Base-by-base conservation (phyloP, 768 basidiomycete genomes). In the Leccinum olivaceopallidum region DNA sequence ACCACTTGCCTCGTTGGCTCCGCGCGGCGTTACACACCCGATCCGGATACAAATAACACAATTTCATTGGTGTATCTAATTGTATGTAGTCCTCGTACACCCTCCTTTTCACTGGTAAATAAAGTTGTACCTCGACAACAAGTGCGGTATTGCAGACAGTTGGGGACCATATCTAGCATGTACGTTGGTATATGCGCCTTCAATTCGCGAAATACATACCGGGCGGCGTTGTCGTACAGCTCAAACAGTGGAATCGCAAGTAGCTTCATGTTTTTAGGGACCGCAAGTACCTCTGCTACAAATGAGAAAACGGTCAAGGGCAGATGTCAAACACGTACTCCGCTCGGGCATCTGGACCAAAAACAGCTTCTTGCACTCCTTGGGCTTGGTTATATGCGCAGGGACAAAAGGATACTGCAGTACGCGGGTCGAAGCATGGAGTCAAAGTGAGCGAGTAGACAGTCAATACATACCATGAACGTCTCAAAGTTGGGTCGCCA, bases 401-500 rank as follows among this genome's bases (percentile, higher is more conserved):
- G 94, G 95, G 57, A 94, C 83, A 72, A 94, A 95, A 0, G 95
- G 94, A 68, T 96, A 97, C 95, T 95, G 69, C 32, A 44, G 24
- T 2, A 34, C 44, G 39, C 57, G 51, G 0, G 55, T 65, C 50
- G 51, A 48, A 48, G 4, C 47, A 51, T 37, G 16, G 58, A 12
- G 20, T 20, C 20, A 16, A 24, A 13, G n/a, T 20, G n/a, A n/a
- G 26, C 20, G 51, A 52, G 37, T 32, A 16, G 10, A 39, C 50
- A 6, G 51, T 44, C 20, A 37, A 47, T 20, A 82, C 89, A 69
- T 66, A 96, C 95, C 90, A 97, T 95, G 77, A 98, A 98, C 0
- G 94, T 95, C 79, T 99, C 97, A 67, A 97, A 99, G 71, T 97
- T 97, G 0, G 96, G 96, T 53, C 97, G 78, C 91, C 92, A 99